These are phyloP conservation scores for Colletotrichum orchidophilum DNA, from an alignment of 2,329 filamentous ascomycete species.

Conservation along the genomic window DNA sequence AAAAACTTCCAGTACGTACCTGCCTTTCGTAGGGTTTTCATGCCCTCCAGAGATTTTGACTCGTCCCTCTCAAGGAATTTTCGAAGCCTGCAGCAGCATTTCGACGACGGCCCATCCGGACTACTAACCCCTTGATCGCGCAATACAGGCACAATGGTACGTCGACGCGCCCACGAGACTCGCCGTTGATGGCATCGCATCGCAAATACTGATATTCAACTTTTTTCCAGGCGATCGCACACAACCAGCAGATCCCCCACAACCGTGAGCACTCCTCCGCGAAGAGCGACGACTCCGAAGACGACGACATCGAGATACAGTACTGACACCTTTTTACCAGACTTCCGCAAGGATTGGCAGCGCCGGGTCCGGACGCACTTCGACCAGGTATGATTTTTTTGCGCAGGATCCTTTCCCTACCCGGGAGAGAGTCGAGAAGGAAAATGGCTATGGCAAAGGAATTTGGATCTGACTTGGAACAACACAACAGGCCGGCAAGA, in stretches of 20 bases:
- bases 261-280: slow-evolving; percentile 74
- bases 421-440: slow-evolving; percentile 36
- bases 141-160: slow-evolving; percentile 62
- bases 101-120: slow-evolving; percentile 32
- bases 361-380: slow-evolving; percentile 99
- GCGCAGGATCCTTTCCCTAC: not conserved
- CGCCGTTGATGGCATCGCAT: slow-evolving; percentile 5
- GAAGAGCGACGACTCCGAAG: slow-evolving; percentile 39
- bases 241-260: slow-evolving; percentile 98
- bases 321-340: slow-evolving; percentile 60
- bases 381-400: slow-evolving; percentile 83
- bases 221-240: slow-evolving; percentile 81
- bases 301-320: slow-evolving; percentile 29
- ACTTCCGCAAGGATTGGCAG: slow-evolving; percentile 99
- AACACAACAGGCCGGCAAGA: slow-evolving; percentile 82
- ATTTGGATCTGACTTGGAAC: slow-evolving; percentile 35
- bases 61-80: slow-evolving; percentile 44
- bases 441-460: slow-evolving; percentile 29
- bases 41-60: slow-evolving; percentile 53
- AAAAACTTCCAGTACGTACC: slow-evolving; percentile 29
- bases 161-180: slow-evolving; percentile 33
- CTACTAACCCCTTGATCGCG: slow-evolving; percentile 55
- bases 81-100: slow-evolving; percentile 28
- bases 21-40: slow-evolving; percentile 51
- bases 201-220: slow-evolving; percentile 27